Base-by-base conservation (phyloP, 2,329 filamentous ascomycete species). In the Alternaria dauci region DNA sequence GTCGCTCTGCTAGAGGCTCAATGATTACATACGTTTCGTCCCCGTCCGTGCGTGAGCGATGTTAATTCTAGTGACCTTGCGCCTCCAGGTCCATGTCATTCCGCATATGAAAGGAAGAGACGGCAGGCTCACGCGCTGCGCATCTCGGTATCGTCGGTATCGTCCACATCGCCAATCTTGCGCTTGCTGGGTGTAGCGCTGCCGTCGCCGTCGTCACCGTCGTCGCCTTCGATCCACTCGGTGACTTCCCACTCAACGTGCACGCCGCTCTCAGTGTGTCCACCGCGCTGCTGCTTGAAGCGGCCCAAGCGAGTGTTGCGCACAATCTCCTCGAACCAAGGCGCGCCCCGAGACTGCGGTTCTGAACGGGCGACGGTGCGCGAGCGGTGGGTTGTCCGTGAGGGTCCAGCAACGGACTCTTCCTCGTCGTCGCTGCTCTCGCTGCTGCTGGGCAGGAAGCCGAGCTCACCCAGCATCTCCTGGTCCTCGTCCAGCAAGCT, bases 301-400 rank as follows among this genome's bases (percentile, higher is more conserved):
- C 85, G 88, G 2, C 91, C 91, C 42, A 96, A 80, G 39, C 84
- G 84, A 67, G 91, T 94, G 55, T 92, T 89, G 71, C 91, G 86
- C 3, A 96, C 86, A 83, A 96, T 85, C 65, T 87, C 87, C 69
- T 96, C 92, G 68, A 96, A 94, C 92, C 93, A 97, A 0, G 93
- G 91, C 28, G 94, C 85, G 3, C 90, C 89, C n/a, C 79, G 77
- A 3, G 79, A 56, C 25, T 65, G 68, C 34, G 77, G 69, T 28
- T 69, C 67, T 36, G 69, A 55, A 30, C 70, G 64, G 18, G 48
- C 63, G 12, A 72, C 57, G 4, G 62, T 42, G 7, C 66, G 70
- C 5, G 63, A 25, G 42, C 58, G 28, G 7, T 51, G 54, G 12
- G 61, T 56, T 12, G 61, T 14, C 11, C 63, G 67, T 25, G 67